Base-by-base conservation (phyloP, 1,284 basidiomycete species). In the Ustilago shanxiensis region DNA sequence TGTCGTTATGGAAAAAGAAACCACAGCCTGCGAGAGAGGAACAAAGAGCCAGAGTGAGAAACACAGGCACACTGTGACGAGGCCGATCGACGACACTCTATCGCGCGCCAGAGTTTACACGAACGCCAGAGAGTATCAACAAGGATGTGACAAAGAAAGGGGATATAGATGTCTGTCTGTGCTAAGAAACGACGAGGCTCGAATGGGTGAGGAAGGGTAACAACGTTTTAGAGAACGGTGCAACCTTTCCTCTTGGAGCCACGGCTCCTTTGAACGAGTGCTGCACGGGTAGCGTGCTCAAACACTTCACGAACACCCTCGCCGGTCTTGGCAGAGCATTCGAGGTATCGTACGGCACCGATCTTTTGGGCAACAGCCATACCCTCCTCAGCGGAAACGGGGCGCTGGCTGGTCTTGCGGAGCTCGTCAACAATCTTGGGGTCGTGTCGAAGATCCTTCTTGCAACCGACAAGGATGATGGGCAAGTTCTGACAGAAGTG, bases 241-340 rank as follows among this genome's bases (percentile, higher is more conserved):
- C 89, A 90, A 65, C 75, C 79, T 87, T 88, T 84, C 87, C 88
- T 84, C 86, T 86, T 74, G 66, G 79, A 74, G 54, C 83, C 81
- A 33, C 80, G 75, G 64, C 82, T 84, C 79, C 79, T 88, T 65
- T 92, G 89, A 39, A 82, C 77, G 54, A 95, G 89, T 50, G 93
- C 93, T 59, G 92, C 91, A 78, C 92, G 90, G 60, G 93, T 94
- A 47, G 94, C 94, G 77, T 92, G 91, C 87, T 95, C 93, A 89
- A 96, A 95, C 45, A 95, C 93, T 87, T 95, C 94, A 78, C 93
- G 90, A 57, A 96, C 94, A 77, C 94, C 94, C 86, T 93, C 91
- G 68, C 94, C 93, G 16, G 91, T 91, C 89, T 93, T 93, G 86
- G 94, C 93, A 66, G 92, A 93, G 87, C 94, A 95, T 87, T 96